A percentile compares a stretch with the other conserved stretches of the same genome.
Conservation (phyloP, 2,329 filamentous ascomycete species). For the Fusarium subglutinans region DNA sequence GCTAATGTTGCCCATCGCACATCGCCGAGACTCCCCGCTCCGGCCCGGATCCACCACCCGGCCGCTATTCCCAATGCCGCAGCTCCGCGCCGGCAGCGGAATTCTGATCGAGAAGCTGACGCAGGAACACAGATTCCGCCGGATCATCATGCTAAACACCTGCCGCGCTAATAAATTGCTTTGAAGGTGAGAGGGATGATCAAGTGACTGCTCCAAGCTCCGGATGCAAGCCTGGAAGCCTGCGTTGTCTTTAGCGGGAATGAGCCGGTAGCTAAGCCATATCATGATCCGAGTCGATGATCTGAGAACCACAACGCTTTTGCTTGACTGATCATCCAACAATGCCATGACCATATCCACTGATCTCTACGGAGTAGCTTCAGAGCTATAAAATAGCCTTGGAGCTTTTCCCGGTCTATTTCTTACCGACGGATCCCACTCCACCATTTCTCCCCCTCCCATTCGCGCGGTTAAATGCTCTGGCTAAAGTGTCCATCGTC, state of each 20-base stretch:
- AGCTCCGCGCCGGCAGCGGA: constrained; percentile 21
- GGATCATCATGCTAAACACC: neutral
- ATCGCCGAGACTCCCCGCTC: constrained; percentile 9
- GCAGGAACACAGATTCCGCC: constrained; percentile 2
- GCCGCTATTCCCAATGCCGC: constrained; percentile 20
- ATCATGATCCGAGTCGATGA: neutral
- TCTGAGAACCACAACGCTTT: neutral
- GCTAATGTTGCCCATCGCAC: neutral
- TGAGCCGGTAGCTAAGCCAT: neutral
- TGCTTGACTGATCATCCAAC: neutral
- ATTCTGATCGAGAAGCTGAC: neutral
- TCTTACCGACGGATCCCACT: constrained; percentile 27
- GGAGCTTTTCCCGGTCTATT: constrained; percentile 15
- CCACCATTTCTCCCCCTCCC: neutral
- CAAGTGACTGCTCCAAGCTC: neutral
- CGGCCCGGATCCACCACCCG: constrained; percentile 2
- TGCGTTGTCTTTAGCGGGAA: neutral
- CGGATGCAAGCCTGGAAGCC: neutral
- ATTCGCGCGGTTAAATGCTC: constrained; percentile 35
- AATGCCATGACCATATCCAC: neutral
- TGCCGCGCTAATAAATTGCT: neutral
- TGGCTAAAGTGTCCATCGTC: constrained; percentile 8
- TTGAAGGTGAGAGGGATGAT: neutral
- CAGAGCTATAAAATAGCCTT: constrained; percentile 1
- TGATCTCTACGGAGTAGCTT: constrained; percentile 2